These are phyloP conservation scores for Pseudogymnoascus sp. DNA, from an alignment of 2,329 filamentous ascomycete genomes.

Conservation along the genomic window DNA sequence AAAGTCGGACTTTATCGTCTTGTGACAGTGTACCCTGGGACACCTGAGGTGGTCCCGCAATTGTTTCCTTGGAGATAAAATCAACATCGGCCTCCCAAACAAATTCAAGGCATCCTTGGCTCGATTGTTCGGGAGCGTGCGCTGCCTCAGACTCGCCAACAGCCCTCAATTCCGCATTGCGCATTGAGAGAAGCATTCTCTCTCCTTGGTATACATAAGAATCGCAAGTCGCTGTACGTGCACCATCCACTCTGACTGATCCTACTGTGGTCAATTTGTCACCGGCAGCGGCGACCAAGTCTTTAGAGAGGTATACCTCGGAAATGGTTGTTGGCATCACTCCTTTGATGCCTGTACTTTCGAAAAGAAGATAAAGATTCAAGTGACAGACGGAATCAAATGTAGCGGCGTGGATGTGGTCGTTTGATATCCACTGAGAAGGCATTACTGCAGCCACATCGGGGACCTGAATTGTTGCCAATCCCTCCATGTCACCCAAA, in stretches of 20 bases:
- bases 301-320: background rate
- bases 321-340: conserved; percentile 1
- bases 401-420: background rate
- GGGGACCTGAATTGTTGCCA: conserved; percentile 7
- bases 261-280: conserved; percentile 4
- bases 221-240: conserved; percentile 10
- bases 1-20: background rate
- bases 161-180: background rate
- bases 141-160: conserved; percentile 9
- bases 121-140: background rate
- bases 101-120: background rate
- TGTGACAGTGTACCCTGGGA: background rate
- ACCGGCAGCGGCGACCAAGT: conserved; percentile 4
- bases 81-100: conserved; percentile 10
- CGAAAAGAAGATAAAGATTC: conserved; percentile 11
- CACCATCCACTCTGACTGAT: conserved; percentile 8
- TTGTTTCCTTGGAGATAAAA: background rate
- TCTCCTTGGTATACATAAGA: conserved; percentile 10
- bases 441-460: conserved; percentile 13
- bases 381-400: background rate
- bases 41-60: background rate
- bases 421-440: background rate
- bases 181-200: conserved; percentile 8
- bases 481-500: conserved; percentile 1
- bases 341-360: background rate